Base-by-base conservation (phyloP, 306 rosid genomes). In the Bauhinia variegata region DNA sequence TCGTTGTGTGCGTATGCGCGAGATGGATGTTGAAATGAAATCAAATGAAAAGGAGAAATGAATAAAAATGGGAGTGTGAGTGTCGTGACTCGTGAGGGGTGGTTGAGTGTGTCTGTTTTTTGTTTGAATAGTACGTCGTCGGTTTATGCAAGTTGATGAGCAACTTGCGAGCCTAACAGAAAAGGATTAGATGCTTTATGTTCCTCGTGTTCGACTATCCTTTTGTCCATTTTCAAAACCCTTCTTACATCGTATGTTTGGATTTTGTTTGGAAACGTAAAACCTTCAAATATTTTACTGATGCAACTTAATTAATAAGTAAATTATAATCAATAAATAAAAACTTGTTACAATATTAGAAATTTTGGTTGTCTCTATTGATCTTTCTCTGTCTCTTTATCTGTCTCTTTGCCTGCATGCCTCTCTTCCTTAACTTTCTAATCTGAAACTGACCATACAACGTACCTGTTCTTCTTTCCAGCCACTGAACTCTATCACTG, bases 141-240 rank as follows among this genome's bases (percentile, higher is more conserved):
- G 60, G 70, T 5, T 80, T 54, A 43, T 72, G 84, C 92, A 86
- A 88, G 85, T 88, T 82, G 96, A 56, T 4, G 60, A 23, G 85
- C 88, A 88, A 78, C 84, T 83, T 74, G 91, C 55, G n/a, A n/a
- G n/a, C n/a, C n/a, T n/a, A n/a, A n/a, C n/a, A n/a, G n/a, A n/a
- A n/a, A n/a, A n/a, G n/a, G n/a, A n/a, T n/a, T 49, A 46, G 74
- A 52, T 51, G 77, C 78, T 79, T 83, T 60, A 80, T 87, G 80
- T 74, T 75, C 71, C 84, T 66, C 60, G 57, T 73, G 72, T 67
- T n/a, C n/a, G n/a, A n/a, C n/a, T n/a, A n/a, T 77, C 64, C 83
- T 67, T 84, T 81, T 79, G 19, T 31, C 36, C 52, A 13, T 67
- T 44, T 44, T 8, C 18, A 30, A 67, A 57, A 34, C 74, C n/a